These are phyloP conservation scores for Cocos nucifera DNA, from an alignment of 176 grass and related monocot species.

Conservation along the genomic window DNA sequence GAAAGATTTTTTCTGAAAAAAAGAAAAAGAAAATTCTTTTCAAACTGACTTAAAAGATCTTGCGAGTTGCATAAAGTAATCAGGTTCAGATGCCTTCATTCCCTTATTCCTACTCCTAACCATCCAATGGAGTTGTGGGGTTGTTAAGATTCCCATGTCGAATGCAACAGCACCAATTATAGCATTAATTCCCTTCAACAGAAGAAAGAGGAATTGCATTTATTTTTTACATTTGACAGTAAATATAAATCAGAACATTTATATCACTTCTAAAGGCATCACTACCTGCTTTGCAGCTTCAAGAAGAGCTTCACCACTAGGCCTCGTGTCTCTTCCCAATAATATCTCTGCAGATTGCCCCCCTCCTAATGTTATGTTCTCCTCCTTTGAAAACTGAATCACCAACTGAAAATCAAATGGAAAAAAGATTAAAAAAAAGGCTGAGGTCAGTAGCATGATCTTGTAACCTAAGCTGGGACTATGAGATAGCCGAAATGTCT, in stretches of 20 bases:
- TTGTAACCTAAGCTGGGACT: too few relatives aligned
- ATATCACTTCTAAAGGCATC: constrained; percentile 6
- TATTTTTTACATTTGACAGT: background rate
- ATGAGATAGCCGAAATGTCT: too few relatives aligned
- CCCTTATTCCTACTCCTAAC: constrained; percentile 69
- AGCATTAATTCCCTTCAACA: constrained; percentile 57
- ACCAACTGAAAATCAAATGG: constrained; percentile 41
- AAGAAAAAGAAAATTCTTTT: too few relatives aligned
- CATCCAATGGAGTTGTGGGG: constrained; percentile 93
- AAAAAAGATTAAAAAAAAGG: too few relatives aligned
- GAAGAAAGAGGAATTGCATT: background rate
- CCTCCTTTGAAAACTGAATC: constrained; percentile 51
- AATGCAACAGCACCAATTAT: constrained; percentile 50
- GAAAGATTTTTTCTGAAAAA: too few relatives aligned
- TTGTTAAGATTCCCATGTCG: constrained; percentile 81
- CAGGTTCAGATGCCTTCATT: constrained; percentile 38
- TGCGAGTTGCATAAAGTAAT: constrained; percentile 68
- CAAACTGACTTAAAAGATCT: constrained; percentile 62
- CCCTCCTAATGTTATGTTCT: constrained; percentile 46
- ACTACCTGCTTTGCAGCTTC: constrained; percentile 58
- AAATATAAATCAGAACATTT: constrained; percentile 5
- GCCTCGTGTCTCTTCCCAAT: constrained; percentile 84
- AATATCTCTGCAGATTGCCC: constrained; percentile 46
- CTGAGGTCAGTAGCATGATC: too few relatives aligned
- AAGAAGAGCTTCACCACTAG: constrained; percentile 67